phyloP scores from a whole-genome alignment of 768 basidiomycete species.

The Plicaturopsis crispa region DNA sequence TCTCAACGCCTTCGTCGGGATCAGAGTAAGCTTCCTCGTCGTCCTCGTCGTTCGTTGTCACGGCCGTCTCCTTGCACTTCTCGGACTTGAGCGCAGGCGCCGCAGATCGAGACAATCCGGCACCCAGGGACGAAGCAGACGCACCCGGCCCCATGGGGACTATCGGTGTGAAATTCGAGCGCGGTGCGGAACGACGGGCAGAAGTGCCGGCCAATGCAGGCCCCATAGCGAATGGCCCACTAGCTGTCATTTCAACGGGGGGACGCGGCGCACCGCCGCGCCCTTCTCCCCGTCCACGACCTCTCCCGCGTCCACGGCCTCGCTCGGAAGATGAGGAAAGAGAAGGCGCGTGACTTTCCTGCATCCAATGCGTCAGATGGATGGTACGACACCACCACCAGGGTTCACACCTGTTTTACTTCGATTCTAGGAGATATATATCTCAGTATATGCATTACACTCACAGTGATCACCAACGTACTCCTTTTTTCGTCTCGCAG shows the following conservation, averaged over 20 bases:
- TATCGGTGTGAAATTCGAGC: constrained; percentile 48
- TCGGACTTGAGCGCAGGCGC: constrained; percentile 46
- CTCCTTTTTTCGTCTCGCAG: constrained; percentile 74
- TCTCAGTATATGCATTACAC: constrained; percentile 6
- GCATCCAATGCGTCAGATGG: too few species aligned
- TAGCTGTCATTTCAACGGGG: constrained; percentile 70
- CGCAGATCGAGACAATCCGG: constrained; percentile 39
- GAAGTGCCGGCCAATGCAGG: constrained; percentile 60
- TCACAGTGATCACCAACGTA: constrained; percentile 30
- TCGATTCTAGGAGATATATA: constrained; percentile 35
- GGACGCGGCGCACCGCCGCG: constrained; percentile 39
- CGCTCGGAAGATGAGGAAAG: constrained; percentile 31
- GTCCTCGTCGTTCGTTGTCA: constrained; percentile 27
- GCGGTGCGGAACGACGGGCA: constrained; percentile 42
- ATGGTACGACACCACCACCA: too few species aligned
- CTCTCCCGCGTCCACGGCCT: constrained; percentile 40
- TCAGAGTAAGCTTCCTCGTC: constrained; percentile 77
- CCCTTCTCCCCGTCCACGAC: constrained; percentile 46
- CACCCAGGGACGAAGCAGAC: constrained; percentile 36
- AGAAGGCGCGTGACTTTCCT: too few species aligned
- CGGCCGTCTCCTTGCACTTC: constrained; percentile 17
- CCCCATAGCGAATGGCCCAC: constrained; percentile 84
- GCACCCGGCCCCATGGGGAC: constrained; percentile 32
- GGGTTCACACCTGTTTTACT: constrained; percentile 60
- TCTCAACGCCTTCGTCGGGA: constrained; percentile 82